These are phyloP conservation scores for Suhomyces taliae DNA, from an alignment of 1,139 yeast species.

Conservation along the genomic window DNA sequence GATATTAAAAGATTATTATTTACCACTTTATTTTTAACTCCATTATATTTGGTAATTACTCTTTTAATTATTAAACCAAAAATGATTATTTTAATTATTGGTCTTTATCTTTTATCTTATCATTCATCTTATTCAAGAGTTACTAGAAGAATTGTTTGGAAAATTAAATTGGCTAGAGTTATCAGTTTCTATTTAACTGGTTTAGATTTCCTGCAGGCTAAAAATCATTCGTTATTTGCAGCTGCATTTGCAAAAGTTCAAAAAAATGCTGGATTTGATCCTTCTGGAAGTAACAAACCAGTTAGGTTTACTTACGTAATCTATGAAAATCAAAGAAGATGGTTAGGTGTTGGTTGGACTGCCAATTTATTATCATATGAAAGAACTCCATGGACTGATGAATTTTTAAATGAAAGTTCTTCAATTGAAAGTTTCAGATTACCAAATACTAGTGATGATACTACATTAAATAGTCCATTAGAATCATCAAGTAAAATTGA, in stretches of 20 bases:
- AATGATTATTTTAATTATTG: slow-evolving; percentile 57
- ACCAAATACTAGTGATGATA: slow-evolving; percentile 59
- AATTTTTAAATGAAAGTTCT: slow-evolving; percentile 81
- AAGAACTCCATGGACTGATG: slow-evolving; percentile 96
- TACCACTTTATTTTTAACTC: slow-evolving; percentile 83
- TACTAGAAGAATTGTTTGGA: slow-evolving; percentile 81
- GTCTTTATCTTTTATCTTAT: slow-evolving; percentile 70
- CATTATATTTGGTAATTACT: slow-evolving; percentile 71
- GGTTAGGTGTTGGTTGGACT: slow-evolving; percentile 99
- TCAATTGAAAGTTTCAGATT: slow-evolving; percentile 74
- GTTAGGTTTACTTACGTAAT: slow-evolving; percentile 87
- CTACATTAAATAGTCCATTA: slow-evolving; percentile 31
- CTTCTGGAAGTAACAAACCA: slow-evolving; percentile 45
- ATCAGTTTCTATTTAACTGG: slow-evolving; percentile 83
- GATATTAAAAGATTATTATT: slow-evolving; percentile 79
- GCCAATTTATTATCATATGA: slow-evolving; percentile 86
- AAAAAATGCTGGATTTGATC: slow-evolving; percentile 40
- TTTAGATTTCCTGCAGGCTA: slow-evolving; percentile 67
- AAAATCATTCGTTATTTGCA: slow-evolving; percentile 49
- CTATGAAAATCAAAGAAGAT: slow-evolving; percentile 94
- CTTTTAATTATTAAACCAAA: slow-evolving; percentile 71
- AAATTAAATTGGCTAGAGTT: slow-evolving; percentile 67
- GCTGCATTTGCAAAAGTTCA: slow-evolving; percentile 64
- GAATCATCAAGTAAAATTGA: slow-evolving; percentile 47
- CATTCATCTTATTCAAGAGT: slow-evolving; percentile 85